These are phyloP conservation scores for Aspergillus sp. DNA, from an alignment of 2,329 filamentous ascomycete species.

Conservation along the genomic window DNA sequence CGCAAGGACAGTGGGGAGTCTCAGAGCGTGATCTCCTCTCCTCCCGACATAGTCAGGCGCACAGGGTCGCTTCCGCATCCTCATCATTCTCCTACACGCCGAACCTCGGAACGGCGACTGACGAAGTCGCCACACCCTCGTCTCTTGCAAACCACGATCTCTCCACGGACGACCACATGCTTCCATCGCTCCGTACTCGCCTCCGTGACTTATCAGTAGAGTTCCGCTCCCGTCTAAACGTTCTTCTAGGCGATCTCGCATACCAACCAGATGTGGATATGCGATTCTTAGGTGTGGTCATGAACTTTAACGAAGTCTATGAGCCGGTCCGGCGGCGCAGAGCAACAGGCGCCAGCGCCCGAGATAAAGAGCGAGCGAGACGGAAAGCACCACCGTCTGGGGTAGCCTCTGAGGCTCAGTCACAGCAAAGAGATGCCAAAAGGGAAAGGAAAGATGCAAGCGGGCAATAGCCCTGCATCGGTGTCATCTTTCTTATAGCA, in stretches of 20 bases:
- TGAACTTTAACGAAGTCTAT: slow-evolving; percentile 99
- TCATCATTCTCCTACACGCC: slow-evolving; percentile 30
- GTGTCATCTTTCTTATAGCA: neutral
- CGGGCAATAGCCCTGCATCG: neutral
- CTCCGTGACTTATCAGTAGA: slow-evolving; percentile 70
- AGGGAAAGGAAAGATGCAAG: slow-evolving; percentile 25
- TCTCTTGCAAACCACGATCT: slow-evolving; percentile 34
- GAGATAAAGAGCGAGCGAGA: slow-evolving; percentile 31
- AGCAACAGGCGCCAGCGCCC: slow-evolving; percentile 28
- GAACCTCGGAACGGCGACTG: slow-evolving; percentile 21
- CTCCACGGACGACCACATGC: slow-evolving; percentile 58
- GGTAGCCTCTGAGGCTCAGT: slow-evolving; percentile 16
- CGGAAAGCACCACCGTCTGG: slow-evolving; percentile 26
- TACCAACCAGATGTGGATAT: slow-evolving; percentile 95
- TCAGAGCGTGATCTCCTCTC: slow-evolving; percentile 54
- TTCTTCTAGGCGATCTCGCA: slow-evolving; percentile 83
- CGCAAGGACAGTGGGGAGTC: slow-evolving; percentile 64
- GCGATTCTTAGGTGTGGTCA: slow-evolving; percentile 90
- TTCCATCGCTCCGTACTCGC: slow-evolving; percentile 73
- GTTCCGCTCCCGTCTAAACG: slow-evolving; percentile 74
- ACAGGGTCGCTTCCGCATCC: slow-evolving; percentile 22
- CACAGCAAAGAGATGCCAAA: slow-evolving; percentile 22
- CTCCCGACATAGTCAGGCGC: slow-evolving; percentile 29
- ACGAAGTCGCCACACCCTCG: slow-evolving; percentile 41
- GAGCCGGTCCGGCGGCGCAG: slow-evolving; percentile 67